Conservation (phyloP, 768 basidiomycete species). For the Cyathus striatus region DNA sequence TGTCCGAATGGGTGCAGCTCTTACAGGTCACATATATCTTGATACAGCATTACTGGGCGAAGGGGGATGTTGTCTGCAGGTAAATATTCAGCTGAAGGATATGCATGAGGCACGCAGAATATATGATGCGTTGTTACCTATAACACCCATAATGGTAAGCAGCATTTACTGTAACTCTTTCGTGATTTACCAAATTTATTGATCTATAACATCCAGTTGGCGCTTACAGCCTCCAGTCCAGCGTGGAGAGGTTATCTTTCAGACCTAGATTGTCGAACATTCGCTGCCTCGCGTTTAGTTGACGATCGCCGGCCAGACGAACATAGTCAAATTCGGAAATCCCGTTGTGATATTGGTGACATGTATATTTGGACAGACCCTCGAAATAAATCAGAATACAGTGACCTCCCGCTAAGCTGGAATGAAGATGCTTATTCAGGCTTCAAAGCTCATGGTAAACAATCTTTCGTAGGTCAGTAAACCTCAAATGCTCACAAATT, state of each 20-base stretch:
- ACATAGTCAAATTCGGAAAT: neutral
- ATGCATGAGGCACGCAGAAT: conserved; percentile 4
- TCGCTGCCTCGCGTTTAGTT: conserved; percentile 2
- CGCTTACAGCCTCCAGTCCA: conserved; percentile 6
- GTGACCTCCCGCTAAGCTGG: conserved; percentile 2
- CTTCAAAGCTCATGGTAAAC: conserved; percentile 5
- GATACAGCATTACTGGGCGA: conserved; percentile 3
- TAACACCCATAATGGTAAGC: conserved; percentile 4
- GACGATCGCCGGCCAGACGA: conserved; percentile 4
- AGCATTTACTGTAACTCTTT: too few species aligned
- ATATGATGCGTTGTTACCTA: conserved; percentile 6
- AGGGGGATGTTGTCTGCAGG: conserved; percentile 6
- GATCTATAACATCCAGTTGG: too few species aligned
- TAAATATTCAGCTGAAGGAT: conserved; percentile 3
- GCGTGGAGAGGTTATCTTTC: conserved; percentile 7
- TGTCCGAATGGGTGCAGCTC: neutral
- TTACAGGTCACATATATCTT: conserved; percentile 3
- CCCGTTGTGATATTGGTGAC: conserved; percentile 4
- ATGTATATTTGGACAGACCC: conserved; percentile 4
- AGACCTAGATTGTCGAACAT: conserved; percentile 5
- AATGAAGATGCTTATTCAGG: conserved; percentile 1
- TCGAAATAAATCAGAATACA: conserved; percentile 6
- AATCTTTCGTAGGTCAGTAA: too few species aligned
- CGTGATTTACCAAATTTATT: too few species aligned
- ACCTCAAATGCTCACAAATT: neutral